phyloP scores from a whole-genome alignment of 2,329 filamentous ascomycete species.

The Hypoxylon sp. region DNA sequence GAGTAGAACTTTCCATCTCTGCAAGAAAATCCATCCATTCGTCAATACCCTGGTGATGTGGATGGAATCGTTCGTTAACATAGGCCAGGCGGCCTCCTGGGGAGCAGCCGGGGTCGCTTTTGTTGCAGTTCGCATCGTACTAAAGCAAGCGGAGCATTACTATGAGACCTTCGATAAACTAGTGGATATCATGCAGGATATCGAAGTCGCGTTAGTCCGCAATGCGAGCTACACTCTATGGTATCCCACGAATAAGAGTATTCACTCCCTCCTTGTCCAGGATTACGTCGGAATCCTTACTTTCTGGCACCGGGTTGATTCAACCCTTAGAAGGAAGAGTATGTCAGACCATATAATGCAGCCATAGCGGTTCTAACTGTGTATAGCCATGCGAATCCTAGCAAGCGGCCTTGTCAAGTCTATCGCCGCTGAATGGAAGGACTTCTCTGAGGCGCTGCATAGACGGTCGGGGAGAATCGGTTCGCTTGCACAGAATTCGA shows the following conservation, averaged over 20 bases:
- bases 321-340: slow-evolving; percentile 27
- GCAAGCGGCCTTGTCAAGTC: slow-evolving; percentile 3
- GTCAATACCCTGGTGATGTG: not conserved
- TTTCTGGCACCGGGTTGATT: slow-evolving; percentile 2
- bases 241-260: not conserved
- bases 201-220: not conserved
- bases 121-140: not conserved
- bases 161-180: not conserved
- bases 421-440: slow-evolving; percentile 6
- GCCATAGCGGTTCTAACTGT: not conserved
- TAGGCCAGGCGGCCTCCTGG: not conserved
- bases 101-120: not conserved
- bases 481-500: slow-evolving; percentile 7
- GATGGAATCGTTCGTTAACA: not conserved
- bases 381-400: not conserved
- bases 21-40: not conserved
- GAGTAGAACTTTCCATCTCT: not conserved
- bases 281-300: slow-evolving; percentile 23
- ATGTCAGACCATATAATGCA: slow-evolving; percentile 2
- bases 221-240: not conserved
- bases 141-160: not conserved
- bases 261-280: slow-evolving; percentile 17
- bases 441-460: slow-evolving; percentile 5
- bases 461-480: slow-evolving; percentile 17
- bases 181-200: not conserved